Percentiles rank a stretch among this genome's conserved stretches.
Conservation (phyloP, 306 rosid genomes). For the Aeschynomene evenia region DNA sequence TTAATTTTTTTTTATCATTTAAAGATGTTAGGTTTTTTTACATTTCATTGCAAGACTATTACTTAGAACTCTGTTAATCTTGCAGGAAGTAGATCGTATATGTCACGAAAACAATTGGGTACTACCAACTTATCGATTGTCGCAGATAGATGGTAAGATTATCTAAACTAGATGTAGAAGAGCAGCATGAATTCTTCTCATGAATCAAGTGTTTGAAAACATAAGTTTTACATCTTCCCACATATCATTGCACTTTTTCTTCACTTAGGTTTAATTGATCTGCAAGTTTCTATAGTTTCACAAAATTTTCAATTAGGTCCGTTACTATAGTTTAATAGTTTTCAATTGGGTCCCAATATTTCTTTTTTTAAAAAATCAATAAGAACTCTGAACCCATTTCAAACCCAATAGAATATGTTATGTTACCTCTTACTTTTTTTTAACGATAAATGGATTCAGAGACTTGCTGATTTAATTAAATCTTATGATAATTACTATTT, state of each 20-base stretch:
- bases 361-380: too few relatives aligned
- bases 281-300: too few relatives aligned
- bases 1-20: slow-evolving; percentile 9
- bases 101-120: slow-evolving; percentile 49
- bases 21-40: slow-evolving; percentile 7
- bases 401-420: too few relatives aligned
- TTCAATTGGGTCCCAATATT: too few relatives aligned
- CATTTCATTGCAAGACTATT: slow-evolving; percentile 10
- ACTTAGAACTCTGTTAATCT: slow-evolving; percentile 10
- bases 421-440: too few relatives aligned
- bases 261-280: too few relatives aligned
- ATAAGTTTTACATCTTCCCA: neutral
- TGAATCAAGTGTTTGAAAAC: neutral
- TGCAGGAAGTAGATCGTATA: slow-evolving; percentile 43
- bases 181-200: neutral
- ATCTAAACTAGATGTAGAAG: slow-evolving; percentile 17
- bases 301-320: too few relatives aligned
- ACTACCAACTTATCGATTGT: slow-evolving; percentile 49
- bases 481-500: neutral
- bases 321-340: too few relatives aligned
- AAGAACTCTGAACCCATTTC: too few relatives aligned
- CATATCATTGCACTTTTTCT: neutral
- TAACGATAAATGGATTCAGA: too few relatives aligned
- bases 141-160: slow-evolving; percentile 45
- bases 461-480: too few relatives aligned